These are phyloP conservation scores for Aspergillus novofumigatus DNA, from an alignment of 2,329 filamentous ascomycete species.

Conservation along the genomic window DNA sequence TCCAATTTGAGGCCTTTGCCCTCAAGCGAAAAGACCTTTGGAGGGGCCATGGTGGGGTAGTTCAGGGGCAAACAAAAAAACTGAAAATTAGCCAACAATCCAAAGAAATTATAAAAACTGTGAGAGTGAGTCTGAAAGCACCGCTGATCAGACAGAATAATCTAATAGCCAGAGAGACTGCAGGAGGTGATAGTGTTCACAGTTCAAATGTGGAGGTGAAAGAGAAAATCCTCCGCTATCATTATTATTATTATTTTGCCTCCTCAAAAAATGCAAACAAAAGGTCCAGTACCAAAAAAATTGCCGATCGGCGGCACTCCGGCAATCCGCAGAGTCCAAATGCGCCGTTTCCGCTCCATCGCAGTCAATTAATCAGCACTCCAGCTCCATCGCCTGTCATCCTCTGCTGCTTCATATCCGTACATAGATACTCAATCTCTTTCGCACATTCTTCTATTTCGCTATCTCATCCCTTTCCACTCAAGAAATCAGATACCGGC, in stretches of 20 bases:
- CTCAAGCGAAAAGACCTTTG: slow-evolving; percentile 75
- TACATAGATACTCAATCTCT: background rate
- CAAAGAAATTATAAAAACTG: background rate
- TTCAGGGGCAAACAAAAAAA: slow-evolving; percentile 15
- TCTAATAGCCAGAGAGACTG: background rate
- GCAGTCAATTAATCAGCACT: slow-evolving; percentile 17
- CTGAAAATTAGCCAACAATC: background rate
- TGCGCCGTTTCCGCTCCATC: slow-evolving; percentile 14
- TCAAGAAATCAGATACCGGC: slow-evolving; percentile 1
- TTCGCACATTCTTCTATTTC: background rate
- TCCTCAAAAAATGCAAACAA: slow-evolving; percentile 9
- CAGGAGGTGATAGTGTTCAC: background rate
- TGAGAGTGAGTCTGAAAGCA: no score
- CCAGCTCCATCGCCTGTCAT: background rate
- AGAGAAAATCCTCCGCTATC: slow-evolving; percentile 6
- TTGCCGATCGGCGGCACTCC: slow-evolving; percentile 13
- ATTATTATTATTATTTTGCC: background rate
- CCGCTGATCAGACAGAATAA: background rate
- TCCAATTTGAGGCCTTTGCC: slow-evolving; percentile 90
- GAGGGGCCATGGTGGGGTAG: slow-evolving; percentile 49
- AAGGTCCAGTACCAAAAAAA: slow-evolving; percentile 12
- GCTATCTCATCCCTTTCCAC: background rate
- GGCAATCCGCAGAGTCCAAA: slow-evolving; percentile 16
- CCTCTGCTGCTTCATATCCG: background rate
- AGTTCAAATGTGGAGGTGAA: slow-evolving; percentile 7